Conservation (phyloP, 1,139 yeast species). For the Suhomyces chickasaworum region DNA sequence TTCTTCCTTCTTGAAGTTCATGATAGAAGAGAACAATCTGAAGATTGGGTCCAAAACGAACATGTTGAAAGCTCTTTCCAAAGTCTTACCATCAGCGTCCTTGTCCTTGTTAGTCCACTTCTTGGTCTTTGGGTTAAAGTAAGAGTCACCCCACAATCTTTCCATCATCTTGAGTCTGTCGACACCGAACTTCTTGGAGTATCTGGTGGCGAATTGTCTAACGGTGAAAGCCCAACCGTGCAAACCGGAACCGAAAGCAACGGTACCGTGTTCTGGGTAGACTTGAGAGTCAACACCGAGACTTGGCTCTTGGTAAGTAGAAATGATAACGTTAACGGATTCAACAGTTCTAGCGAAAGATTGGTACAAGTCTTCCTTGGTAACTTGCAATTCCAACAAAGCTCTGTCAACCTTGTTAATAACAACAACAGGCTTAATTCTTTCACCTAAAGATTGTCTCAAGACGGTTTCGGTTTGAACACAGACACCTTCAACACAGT, state of each 20-base stretch:
- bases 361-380: constrained; percentile 99
- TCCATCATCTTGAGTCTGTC: constrained; percentile 98
- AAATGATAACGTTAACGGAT: constrained; percentile 97
- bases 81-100: constrained; percentile 92
- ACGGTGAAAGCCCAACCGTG: constrained; percentile 99
- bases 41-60: constrained; percentile 98
- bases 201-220: constrained; percentile 97
- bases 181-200: constrained; percentile 99
- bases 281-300: constrained; percentile 98
- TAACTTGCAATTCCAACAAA: constrained; percentile 95
- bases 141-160: constrained; percentile 99
- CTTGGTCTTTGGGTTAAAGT: constrained; percentile 99
- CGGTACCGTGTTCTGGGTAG: constrained; percentile 99
- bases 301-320: constrained; percentile 89
- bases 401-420: constrained; percentile 99
- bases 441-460: constrained; percentile 99
- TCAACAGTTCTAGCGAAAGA: constrained; percentile 98
- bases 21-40: constrained; percentile 68
- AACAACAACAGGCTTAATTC: constrained; percentile 98
- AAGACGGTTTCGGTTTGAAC: constrained; percentile 99
- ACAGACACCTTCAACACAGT: constrained; percentile 99
- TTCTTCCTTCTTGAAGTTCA: constrained; percentile 81
- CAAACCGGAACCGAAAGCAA: constrained; percentile 99
- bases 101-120: constrained; percentile 98
- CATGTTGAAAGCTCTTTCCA: constrained; percentile 99